Percentiles rank a stretch among this genome's conserved stretches.
Evolutionary conservation across 73 alveolate genomes (phyloP).

Genomic region (Diophrys sp.): DNA sequence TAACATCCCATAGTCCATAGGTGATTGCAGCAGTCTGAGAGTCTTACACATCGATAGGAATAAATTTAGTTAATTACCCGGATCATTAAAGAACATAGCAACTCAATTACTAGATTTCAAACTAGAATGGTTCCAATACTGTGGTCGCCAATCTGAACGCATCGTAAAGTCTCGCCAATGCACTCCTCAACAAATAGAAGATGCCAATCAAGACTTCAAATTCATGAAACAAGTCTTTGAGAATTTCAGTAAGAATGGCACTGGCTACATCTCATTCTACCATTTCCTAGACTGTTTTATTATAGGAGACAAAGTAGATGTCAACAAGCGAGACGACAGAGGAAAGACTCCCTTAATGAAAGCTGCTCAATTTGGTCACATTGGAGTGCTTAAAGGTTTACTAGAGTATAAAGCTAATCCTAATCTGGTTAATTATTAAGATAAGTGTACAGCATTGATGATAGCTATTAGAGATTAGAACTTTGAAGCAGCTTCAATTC

Average conservation of each 20-base stretch:
- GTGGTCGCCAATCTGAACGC: conserved; percentile 48
- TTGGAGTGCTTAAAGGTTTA: conserved; percentile 55
- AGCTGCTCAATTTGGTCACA: conserved; percentile 52
- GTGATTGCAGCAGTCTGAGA: conserved; percentile 37
- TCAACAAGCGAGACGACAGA: conserved; percentile 28
- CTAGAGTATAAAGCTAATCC: conserved; percentile 40
- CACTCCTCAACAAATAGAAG: conserved; percentile 38
- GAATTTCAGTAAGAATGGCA: conserved; percentile 14
- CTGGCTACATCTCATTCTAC: conserved; percentile 45
- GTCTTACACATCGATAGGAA: conserved; percentile 54
- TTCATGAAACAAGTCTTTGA: conserved; percentile 18
- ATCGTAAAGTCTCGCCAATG: conserved; percentile 57
- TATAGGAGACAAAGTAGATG: conserved; percentile 13
- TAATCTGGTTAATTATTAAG: conserved; percentile 35
- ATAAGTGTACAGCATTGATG: conserved; percentile 1
- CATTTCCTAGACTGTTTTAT: conserved; percentile 51
- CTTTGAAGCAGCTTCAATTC: neutral
- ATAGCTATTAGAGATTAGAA: conserved; percentile 5
- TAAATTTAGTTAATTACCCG: conserved; percentile 53
- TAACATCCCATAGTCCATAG: conserved; percentile 33
- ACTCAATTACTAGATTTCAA: conserved; percentile 47
- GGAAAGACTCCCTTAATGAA: conserved; percentile 53
- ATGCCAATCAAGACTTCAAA: conserved; percentile 50
- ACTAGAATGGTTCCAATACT: conserved; percentile 62
- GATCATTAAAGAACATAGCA: conserved; percentile 17